A percentile compares a stretch with the other conserved stretches of the same genome.
These are phyloP conservation scores for Phytophthora ohioensis DNA, from an alignment of 352 stramenopile species.

Conservation along the genomic window DNA sequence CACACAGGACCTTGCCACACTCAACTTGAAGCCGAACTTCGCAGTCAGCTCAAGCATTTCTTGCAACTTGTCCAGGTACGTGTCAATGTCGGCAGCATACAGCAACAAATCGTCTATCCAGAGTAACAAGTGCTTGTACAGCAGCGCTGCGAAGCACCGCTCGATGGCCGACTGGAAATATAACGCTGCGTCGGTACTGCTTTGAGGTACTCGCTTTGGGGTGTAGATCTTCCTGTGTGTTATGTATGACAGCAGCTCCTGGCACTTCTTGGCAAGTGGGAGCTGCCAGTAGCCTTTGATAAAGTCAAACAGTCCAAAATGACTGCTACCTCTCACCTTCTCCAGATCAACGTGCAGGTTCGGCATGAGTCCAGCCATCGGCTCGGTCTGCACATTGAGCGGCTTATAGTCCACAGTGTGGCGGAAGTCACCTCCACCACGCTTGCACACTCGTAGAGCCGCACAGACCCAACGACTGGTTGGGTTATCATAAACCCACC, in stretches of 20 bases:
- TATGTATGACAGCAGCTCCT: constrained; percentile 42
- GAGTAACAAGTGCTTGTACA: constrained; percentile 35
- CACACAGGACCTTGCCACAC: constrained; percentile 24
- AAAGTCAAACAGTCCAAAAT: constrained; percentile 28
- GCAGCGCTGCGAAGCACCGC: background rate
- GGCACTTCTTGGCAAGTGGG: constrained; percentile 23
- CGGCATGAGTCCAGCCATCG: constrained; percentile 14
- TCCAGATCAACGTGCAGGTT: constrained; percentile 15
- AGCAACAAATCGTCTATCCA: constrained; percentile 51
- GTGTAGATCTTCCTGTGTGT: constrained; percentile 35
- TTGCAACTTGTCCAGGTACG: constrained; percentile 35
- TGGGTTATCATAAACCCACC: constrained; percentile 25
- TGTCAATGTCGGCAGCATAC: constrained; percentile 32
- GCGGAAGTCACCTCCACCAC: background rate
- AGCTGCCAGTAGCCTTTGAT: constrained; percentile 37
- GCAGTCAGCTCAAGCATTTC: constrained; percentile 27
- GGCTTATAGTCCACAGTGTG: constrained; percentile 24
- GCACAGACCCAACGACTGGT: constrained; percentile 21
- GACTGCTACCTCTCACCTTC: constrained; percentile 16
- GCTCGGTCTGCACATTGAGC: constrained; percentile 10
- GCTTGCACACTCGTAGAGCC: constrained; percentile 13
- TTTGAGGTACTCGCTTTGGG: constrained; percentile 36
- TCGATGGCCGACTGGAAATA: constrained; percentile 34
- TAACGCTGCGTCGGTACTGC: constrained; percentile 14
- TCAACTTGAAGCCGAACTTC: constrained; percentile 37